Evolutionary conservation across 2,329 filamentous ascomycete species (phyloP), one percentile per base, ranked within the genome.

Genomic region (Colletotrichum karsti): DNA sequence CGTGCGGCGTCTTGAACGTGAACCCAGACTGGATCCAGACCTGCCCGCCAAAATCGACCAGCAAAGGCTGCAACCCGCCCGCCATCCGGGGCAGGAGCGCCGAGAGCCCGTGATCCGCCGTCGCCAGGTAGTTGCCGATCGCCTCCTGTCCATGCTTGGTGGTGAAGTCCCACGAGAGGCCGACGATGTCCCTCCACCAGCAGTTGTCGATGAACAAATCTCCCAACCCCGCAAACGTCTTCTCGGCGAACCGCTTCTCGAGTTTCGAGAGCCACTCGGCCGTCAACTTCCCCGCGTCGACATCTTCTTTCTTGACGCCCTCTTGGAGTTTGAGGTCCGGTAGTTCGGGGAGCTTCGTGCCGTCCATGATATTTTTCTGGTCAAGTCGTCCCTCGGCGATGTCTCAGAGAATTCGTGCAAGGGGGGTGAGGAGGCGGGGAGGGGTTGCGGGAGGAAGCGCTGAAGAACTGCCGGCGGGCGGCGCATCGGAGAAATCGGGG

Each of bases 121-220:
- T 37, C 5, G 37, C 12, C 2, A 74, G 37, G 28, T 70, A 72
- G 12, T 50, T 37, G 35, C 35, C 18, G 20, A 76, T 73, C 0
- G 41, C 28, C 4, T 64, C 62, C 5, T 57, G 64, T 8, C 73
- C 72, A 2, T 71, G 72, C 15, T 74, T 73, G 4, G 74, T 74
- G 18, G 72, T 70, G 54, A 74, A 74, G 63, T 78, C 76, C 75
- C 76, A 77, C 7, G 66, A 69, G 4, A 77, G 66, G 2, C 50
- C 70, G 8, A 77, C 55, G 24, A 75, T 71, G 46, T 77, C 76
- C 9, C 75, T 70, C 63, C 74, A 75, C 74, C 74, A 77, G 18
- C 71, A 72, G 48, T 75, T 71, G 3, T 71, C 53, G 5, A 71
- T 63, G 53, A 78, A 77, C 7, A 75, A 57, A 20, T 70, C 64